Percentiles rank a stretch among this genome's conserved stretches.
Conservation (phyloP, 345 rosid species). For the Pelargonium nanum region DNA sequence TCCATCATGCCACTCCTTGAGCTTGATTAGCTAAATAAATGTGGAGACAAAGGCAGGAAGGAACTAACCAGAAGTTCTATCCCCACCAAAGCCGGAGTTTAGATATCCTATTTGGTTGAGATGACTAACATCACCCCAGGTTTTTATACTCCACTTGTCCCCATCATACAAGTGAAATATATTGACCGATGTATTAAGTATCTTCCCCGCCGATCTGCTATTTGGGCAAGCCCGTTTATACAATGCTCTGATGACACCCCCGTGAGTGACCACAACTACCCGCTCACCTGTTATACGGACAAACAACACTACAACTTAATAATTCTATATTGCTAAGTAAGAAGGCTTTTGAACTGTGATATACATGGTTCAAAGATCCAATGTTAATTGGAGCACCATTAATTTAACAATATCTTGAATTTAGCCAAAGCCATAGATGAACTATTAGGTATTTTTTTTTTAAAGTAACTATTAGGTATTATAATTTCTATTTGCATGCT, state of each 20-base stretch:
- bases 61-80: constrained; percentile 51
- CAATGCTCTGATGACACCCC: constrained; percentile 63
- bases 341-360: neutral
- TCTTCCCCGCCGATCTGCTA: constrained; percentile 30
- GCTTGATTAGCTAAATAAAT: neutral
- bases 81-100: constrained; percentile 65
- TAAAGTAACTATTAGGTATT: too few relatives aligned
- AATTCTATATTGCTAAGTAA: neutral
- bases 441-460: too few relatives aligned
- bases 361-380: too few relatives aligned
- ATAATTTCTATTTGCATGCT: neutral
- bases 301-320: constrained; percentile 1
- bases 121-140: constrained; percentile 57
- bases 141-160: constrained; percentile 41
- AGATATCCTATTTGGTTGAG: constrained; percentile 36
- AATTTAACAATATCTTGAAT: neutral
- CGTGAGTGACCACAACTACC: constrained; percentile 61
- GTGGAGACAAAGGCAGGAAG: neutral
- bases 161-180: constrained; percentile 41
- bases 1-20: neutral
- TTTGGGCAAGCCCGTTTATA: constrained; percentile 56
- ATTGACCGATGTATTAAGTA: constrained; percentile 58
- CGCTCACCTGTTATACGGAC: constrained; percentile 38
- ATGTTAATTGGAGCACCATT: too few relatives aligned
- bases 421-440: neutral